Conservation (phyloP, 257 asterid species). For the Cinchona pubescens region DNA sequence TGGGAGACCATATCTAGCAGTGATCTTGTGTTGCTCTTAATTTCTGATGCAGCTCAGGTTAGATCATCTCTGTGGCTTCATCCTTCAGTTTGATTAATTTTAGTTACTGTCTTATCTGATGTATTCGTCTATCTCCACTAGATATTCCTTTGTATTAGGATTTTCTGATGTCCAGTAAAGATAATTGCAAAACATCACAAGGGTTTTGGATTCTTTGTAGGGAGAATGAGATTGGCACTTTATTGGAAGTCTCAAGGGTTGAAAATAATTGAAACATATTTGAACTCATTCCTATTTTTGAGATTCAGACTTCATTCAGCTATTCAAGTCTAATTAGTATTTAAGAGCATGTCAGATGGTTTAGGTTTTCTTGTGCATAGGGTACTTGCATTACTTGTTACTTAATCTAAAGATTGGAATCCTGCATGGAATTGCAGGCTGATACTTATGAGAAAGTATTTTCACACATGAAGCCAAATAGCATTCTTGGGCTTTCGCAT, state of each 20-base stretch:
- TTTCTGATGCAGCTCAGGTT: slow-evolving; percentile 98
- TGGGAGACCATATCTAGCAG: slow-evolving; percentile 86
- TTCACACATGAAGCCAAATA: slow-evolving; percentile 91
- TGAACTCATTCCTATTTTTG: slow-evolving; percentile 9
- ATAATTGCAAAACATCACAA: not conserved
- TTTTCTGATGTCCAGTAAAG: not conserved
- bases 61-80: too few species aligned
- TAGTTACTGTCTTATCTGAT: too few species aligned
- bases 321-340: too few species aligned
- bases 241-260: not conserved
- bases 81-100: too few species aligned
- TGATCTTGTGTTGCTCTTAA: slow-evolving; percentile 82
- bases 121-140: not conserved
- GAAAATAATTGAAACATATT: not conserved
- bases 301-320: not conserved
- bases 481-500: slow-evolving; percentile 96
- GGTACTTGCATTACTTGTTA: not conserved
- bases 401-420: not conserved
- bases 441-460: slow-evolving; percentile 82
- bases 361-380: not conserved
- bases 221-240: not conserved
- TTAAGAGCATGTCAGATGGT: not conserved
- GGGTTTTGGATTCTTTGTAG: not conserved
- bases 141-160: not conserved
- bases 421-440: slow-evolving; percentile 50